Evolutionary conservation across 805 yeast species (phyloP).

Genomic region (Metschnikowia drakensbergensis): DNA sequence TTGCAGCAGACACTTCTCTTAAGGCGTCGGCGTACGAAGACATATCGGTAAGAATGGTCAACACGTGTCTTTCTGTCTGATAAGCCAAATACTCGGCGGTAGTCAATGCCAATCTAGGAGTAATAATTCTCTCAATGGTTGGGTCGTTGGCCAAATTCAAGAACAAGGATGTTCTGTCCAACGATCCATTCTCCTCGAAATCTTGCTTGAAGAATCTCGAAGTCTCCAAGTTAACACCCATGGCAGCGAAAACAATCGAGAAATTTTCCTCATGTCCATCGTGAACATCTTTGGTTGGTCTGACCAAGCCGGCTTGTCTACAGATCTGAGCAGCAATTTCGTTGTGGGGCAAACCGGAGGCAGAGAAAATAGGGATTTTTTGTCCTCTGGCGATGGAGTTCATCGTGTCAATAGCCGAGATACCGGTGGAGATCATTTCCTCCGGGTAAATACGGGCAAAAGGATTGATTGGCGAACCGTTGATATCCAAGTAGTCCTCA

Average conservation of each 20-base stretch:
- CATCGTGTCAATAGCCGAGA: conserved; percentile 98
- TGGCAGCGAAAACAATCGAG: conserved; percentile 98
- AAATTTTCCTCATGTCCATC: conserved; percentile 99
- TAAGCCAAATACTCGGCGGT: conserved; percentile 98
- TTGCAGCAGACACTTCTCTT: conserved; percentile 99
- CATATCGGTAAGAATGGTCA: conserved; percentile 98
- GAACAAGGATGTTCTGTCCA: conserved; percentile 96
- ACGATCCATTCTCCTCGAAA: conserved; percentile 97
- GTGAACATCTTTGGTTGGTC: conserved; percentile 99
- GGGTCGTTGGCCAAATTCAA: conserved; percentile 98
- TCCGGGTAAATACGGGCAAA: conserved; percentile 98
- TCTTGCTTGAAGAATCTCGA: conserved; percentile 98
- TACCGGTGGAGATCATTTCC: conserved; percentile 99
- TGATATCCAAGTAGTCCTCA: conserved; percentile 96
- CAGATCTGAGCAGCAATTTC: conserved; percentile 99
- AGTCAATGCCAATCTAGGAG: conserved; percentile 97
- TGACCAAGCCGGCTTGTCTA: conserved; percentile 98
- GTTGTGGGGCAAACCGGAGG: conserved; percentile 98
- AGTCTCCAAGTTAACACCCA: conserved; percentile 99
- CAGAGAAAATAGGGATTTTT: conserved; percentile 98
- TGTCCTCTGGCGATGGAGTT: conserved; percentile 99
- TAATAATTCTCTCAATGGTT: conserved; percentile 97
- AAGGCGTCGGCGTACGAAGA: conserved; percentile 99
- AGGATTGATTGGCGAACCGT: conserved; percentile 98
- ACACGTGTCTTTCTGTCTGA: conserved; percentile 98